Conservation (phyloP, 495 filamentous ascomycete species). For the Xylaria curta region DNA sequence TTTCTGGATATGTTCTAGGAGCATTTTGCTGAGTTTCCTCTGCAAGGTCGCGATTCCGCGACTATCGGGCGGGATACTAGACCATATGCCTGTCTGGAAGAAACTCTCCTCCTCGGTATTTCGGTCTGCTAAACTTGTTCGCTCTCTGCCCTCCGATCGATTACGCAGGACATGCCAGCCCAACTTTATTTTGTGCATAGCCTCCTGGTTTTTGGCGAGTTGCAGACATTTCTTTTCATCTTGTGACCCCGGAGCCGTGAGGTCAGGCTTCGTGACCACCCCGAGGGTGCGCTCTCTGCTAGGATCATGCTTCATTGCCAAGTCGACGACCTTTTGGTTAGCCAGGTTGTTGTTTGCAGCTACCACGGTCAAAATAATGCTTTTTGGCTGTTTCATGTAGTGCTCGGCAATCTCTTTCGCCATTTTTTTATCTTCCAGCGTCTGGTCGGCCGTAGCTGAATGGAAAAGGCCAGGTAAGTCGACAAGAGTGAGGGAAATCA, state of each 20-base stretch:
- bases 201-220: background rate
- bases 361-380: background rate
- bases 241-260: conserved; percentile 11
- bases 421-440: background rate
- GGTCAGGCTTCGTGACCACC: conserved; percentile 19
- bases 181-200: background rate
- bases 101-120: background rate
- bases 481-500: background rate
- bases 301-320: background rate
- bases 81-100: background rate
- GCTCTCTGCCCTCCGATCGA: background rate
- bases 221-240: conserved; percentile 13
- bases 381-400: background rate
- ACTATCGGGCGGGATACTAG: background rate
- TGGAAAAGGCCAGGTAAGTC: background rate
- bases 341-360: background rate
- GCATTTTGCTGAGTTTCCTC: background rate
- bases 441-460: background rate
- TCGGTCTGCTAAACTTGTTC: background rate
- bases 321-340: background rate
- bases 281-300: background rate
- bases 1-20: background rate
- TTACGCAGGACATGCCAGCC: background rate
- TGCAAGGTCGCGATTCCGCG: background rate
- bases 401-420: background rate